phyloP scores from a whole-genome alignment of 805 yeast genomes.

The Metschnikowia colocasiae region DNA sequence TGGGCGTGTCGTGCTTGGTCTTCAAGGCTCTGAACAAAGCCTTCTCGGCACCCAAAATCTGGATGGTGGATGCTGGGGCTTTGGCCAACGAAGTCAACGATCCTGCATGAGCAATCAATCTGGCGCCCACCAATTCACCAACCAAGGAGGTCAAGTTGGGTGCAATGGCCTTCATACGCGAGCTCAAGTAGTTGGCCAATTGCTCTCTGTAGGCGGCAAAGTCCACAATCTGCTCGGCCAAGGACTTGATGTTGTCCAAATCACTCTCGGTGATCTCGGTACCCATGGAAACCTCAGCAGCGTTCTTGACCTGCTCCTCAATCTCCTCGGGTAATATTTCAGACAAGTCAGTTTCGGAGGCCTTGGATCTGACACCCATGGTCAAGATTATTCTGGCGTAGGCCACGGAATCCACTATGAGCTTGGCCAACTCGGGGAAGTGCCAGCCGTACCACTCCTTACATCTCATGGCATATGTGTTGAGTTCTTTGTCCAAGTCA shows the following conservation, averaged over 20 bases:
- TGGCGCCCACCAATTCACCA: slow-evolving; percentile 98
- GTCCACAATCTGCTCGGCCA: slow-evolving; percentile 95
- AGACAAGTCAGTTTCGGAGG: slow-evolving; percentile 77
- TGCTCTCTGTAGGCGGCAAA: slow-evolving; percentile 96
- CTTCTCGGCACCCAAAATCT: slow-evolving; percentile 96
- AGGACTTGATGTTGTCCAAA: slow-evolving; percentile 77
- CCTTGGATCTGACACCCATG: slow-evolving; percentile 93
- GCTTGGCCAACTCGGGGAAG: slow-evolving; percentile 98
- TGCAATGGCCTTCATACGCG: slow-evolving; percentile 98
- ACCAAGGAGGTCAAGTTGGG: slow-evolving; percentile 95
- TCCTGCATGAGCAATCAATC: slow-evolving; percentile 98
- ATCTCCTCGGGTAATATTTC: slow-evolving; percentile 45
- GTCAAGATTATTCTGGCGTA: slow-evolving; percentile 89
- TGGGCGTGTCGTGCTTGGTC: slow-evolving; percentile 96
- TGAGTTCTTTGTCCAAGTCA: slow-evolving; percentile 94
- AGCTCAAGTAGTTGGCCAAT: slow-evolving; percentile 80
- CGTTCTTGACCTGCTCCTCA: slow-evolving; percentile 70
- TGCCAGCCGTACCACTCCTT: slow-evolving; percentile 99
- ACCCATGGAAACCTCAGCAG: slow-evolving; percentile 99
- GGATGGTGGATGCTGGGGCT: slow-evolving; percentile 99
- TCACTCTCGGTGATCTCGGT: slow-evolving; percentile 94
- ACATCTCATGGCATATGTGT: slow-evolving; percentile 97
- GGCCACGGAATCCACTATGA: slow-evolving; percentile 92
- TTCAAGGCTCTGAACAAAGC: slow-evolving; percentile 94
- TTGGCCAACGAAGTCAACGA: slow-evolving; percentile 93